Conservation (phyloP, 306 rosid genomes). For the Corylus americana region DNA sequence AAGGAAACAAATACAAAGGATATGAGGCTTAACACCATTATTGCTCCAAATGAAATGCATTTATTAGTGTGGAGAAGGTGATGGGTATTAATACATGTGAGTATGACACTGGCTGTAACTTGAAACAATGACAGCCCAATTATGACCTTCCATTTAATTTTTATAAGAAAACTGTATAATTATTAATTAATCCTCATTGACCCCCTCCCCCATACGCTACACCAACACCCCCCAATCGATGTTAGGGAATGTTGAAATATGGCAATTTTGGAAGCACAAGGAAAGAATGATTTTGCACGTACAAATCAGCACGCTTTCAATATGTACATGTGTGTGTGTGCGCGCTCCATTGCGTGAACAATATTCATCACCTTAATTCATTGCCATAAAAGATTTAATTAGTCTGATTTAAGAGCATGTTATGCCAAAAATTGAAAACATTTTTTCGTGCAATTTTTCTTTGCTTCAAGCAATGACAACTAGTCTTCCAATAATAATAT, state of each 20-base stretch:
- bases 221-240: not conserved
- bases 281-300: not conserved
- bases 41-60: constrained; percentile 46
- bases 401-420: not conserved
- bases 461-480: not conserved
- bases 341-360: not conserved
- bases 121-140: constrained; percentile 22
- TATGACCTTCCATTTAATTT: too few species aligned
- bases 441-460: not conserved
- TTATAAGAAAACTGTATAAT: not conserved
- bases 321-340: not conserved
- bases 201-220: not conserved
- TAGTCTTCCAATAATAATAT: not conserved
- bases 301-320: not conserved
- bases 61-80: constrained; percentile 41
- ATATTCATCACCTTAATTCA: not conserved
- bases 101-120: constrained; percentile 37
- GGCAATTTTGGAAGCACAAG: constrained; percentile 12
- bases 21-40: constrained; percentile 33
- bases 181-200: constrained; percentile 12
- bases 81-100: constrained; percentile 29
- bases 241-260: constrained; percentile 18
- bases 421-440: not conserved
- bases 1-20: constrained; percentile 45
- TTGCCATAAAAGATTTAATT: not conserved